Conservation (phyloP, 805 yeast species). For the Suhomyces prunicola region DNA sequence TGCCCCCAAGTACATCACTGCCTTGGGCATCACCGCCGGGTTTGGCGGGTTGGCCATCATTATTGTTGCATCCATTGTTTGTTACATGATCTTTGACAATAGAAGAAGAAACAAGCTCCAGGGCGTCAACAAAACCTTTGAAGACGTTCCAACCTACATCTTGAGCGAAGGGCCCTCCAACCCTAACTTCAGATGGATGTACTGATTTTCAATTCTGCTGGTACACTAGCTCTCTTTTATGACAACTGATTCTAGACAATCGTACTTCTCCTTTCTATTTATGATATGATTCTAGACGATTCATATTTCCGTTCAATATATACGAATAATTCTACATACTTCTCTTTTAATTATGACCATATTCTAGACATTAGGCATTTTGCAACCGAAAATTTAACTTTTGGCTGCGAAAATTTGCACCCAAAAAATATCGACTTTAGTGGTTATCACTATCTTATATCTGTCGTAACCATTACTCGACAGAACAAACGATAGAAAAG, state of each 20-base stretch:
- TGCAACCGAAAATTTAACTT: background rate
- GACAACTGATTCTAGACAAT: background rate
- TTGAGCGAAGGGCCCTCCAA: constrained; percentile 44
- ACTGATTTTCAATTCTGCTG: constrained; percentile 12
- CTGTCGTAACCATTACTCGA: constrained; percentile 1
- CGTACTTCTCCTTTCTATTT: background rate
- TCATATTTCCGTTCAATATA: too few species aligned
- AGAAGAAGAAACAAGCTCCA: constrained; percentile 37
- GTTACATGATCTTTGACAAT: constrained; percentile 43
- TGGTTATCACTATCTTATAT: background rate
- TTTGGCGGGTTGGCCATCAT: constrained; percentile 30
- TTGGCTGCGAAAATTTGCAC: too few species aligned
- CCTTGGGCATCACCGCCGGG: constrained; percentile 30
- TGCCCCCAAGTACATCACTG: constrained; percentile 31
- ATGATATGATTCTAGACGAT: too few species aligned
- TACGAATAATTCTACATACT: background rate
- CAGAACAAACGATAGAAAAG: background rate
- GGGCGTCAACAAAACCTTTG: constrained; percentile 36
- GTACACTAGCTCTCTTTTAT: background rate
- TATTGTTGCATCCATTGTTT: constrained; percentile 19
- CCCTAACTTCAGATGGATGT: constrained; percentile 49
- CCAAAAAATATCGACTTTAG: background rate
- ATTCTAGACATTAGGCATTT: too few species aligned
- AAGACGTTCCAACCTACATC: constrained; percentile 41
- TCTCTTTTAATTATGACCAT: background rate